Percentiles rank a stretch among this genome's conserved stretches.
These are phyloP conservation scores for Ploettnerulaceae sp. DNA, from an alignment of 2,329 filamentous ascomycete genomes.

Conservation along the genomic window DNA sequence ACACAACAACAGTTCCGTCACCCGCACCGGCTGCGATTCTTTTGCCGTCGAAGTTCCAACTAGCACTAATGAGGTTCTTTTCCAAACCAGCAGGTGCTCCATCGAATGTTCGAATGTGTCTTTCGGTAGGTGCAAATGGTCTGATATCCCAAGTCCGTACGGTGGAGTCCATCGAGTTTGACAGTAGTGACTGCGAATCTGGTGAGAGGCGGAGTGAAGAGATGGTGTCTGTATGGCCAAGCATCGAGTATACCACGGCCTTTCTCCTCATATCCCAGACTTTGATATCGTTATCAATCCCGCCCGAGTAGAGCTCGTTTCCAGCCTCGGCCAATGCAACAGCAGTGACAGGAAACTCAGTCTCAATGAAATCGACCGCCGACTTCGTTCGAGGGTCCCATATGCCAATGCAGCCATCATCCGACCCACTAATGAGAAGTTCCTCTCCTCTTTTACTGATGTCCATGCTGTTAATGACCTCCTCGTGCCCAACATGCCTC, in stretches of 20 bases:
- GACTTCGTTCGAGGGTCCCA: slow-evolving; percentile 94
- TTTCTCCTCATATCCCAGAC: slow-evolving; percentile 97
- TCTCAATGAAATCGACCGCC: slow-evolving; percentile 81
- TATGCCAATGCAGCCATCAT: slow-evolving; percentile 89
- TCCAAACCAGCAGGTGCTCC: slow-evolving; percentile 85
- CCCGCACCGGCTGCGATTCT: slow-evolving; percentile 85
- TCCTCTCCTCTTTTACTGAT: slow-evolving; percentile 88
- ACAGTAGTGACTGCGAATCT: slow-evolving; percentile 83
- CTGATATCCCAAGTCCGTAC: slow-evolving; percentile 94
- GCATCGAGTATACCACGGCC: slow-evolving; percentile 77
- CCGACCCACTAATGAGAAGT: slow-evolving; percentile 81
- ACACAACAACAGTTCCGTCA: slow-evolving; percentile 85
- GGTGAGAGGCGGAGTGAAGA: slow-evolving; percentile 89
- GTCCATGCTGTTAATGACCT: slow-evolving; percentile 90
- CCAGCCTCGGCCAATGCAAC: slow-evolving; percentile 89
- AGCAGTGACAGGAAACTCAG: slow-evolving; percentile 87
- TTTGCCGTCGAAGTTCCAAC: slow-evolving; percentile 83
- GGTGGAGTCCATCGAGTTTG: slow-evolving; percentile 90
- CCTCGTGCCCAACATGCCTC: slow-evolving; percentile 87
- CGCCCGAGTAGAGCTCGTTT: slow-evolving; percentile 90
- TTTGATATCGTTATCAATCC: slow-evolving; percentile 95
- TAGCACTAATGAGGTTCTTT: slow-evolving; percentile 85
- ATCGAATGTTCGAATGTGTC: slow-evolving; percentile 83
- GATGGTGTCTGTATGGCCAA: slow-evolving; percentile 87
- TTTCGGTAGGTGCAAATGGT: slow-evolving; percentile 85